These are phyloP conservation scores for Aspergillus sp. DNA, from an alignment of 2,329 filamentous ascomycete genomes.

Conservation along the genomic window DNA sequence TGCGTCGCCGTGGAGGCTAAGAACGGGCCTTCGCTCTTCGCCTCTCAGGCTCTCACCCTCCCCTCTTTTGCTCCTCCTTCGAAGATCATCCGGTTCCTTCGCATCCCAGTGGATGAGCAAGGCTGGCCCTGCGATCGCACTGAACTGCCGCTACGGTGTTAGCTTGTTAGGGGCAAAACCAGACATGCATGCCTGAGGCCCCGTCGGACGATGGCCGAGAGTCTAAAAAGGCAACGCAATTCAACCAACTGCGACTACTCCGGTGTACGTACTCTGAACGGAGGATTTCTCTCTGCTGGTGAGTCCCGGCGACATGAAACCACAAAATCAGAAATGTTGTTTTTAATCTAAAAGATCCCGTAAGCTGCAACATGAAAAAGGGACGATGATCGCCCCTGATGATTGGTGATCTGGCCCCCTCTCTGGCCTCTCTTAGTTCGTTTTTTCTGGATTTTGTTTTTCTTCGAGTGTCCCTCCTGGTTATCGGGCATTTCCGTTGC, in stretches of 20 bases:
- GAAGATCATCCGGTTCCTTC: not conserved
- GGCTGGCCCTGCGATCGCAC: not conserved
- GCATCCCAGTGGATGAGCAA: not conserved
- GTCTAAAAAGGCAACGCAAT: not conserved
- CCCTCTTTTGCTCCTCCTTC: not conserved
- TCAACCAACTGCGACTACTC: too few relatives aligned
- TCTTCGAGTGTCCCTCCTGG: conserved; percentile 4
- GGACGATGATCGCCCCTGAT: not conserved
- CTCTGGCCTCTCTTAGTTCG: conserved; percentile 7
- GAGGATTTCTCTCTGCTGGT: not conserved
- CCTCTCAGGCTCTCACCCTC: not conserved
- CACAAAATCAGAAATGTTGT: too few relatives aligned
- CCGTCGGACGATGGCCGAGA: not conserved
- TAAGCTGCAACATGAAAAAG: not conserved
- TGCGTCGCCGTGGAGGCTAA: not conserved
- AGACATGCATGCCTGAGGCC: not conserved
- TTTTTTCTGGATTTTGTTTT: conserved; percentile 4
- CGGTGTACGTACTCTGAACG: not conserved
- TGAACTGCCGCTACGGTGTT: not conserved
- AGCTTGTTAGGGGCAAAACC: not conserved
- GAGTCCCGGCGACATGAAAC: too few relatives aligned
- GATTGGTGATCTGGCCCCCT: not conserved
- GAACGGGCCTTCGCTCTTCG: not conserved
- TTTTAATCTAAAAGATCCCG: not conserved
- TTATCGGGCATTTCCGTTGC: conserved; percentile 34